A percentile compares a stretch with the other conserved stretches of the same genome.
Conservation (phyloP, 805 yeast species). For the Brettanomyces nanus region DNA sequence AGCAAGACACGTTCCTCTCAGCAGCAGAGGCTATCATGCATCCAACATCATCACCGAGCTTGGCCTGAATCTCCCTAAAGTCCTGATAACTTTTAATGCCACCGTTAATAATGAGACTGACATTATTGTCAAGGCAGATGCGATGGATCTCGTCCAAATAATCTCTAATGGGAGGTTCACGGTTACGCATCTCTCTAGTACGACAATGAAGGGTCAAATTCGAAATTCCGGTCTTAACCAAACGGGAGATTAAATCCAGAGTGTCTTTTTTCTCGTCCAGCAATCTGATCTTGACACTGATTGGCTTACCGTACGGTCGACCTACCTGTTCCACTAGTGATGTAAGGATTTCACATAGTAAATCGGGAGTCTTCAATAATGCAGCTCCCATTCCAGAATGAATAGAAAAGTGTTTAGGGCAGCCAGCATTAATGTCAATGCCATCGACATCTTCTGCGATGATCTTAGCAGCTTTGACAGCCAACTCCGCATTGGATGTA, state of each 20-base stretch:
- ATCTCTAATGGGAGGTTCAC: constrained; percentile 72
- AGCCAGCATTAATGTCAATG: constrained; percentile 91
- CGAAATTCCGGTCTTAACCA: constrained; percentile 71
- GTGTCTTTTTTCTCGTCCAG: constrained; percentile 59
- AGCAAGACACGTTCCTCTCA: constrained; percentile 78
- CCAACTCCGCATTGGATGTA: constrained; percentile 72
- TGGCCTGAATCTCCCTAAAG: constrained; percentile 38
- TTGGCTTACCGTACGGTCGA: constrained; percentile 63
- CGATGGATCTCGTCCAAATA: constrained; percentile 54
- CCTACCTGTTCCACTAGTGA: constrained; percentile 77
- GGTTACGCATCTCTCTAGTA: constrained; percentile 78
- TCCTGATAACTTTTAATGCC: constrained; percentile 52
- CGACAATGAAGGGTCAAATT: constrained; percentile 91
- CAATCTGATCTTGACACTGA: constrained; percentile 84
- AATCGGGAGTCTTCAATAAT: constrained; percentile 71
- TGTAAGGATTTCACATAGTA: constrained; percentile 58
- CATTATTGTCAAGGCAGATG: constrained; percentile 52
- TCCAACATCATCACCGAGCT: constrained; percentile 59
- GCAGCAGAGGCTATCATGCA: constrained; percentile 94
- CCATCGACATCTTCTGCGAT: constrained; percentile 86
- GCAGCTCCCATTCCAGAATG: constrained; percentile 99
- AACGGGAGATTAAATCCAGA: constrained; percentile 43
- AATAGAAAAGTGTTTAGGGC: constrained; percentile 92
- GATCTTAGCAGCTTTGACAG: constrained; percentile 78
- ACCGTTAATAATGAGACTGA: constrained; percentile 80